phyloP scores from a whole-genome alignment of 371 early-diverging fungal genomes.

The Mortierella sp. region DNA sequence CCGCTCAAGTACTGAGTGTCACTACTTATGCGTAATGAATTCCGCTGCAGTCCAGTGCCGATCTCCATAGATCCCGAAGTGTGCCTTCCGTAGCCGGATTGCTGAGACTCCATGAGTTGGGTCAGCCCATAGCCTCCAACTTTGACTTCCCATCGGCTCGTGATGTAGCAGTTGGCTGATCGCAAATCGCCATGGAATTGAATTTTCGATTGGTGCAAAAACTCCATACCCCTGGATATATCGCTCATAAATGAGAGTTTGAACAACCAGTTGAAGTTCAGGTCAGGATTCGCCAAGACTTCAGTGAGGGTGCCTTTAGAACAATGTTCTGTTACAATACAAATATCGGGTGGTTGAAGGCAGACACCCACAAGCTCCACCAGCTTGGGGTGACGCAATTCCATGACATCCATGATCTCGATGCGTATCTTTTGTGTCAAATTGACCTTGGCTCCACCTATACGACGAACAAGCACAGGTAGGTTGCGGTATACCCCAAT shows the following conservation, averaged over 20 bases:
- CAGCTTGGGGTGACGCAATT: slow-evolving; percentile 59
- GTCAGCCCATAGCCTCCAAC: slow-evolving; percentile 63
- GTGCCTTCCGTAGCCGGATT: slow-evolving; percentile 16
- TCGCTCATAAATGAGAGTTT: slow-evolving; percentile 66
- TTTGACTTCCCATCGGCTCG: slow-evolving; percentile 69
- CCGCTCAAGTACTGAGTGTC: slow-evolving; percentile 28
- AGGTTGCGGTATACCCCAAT: slow-evolving; percentile 55
- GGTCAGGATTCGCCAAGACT: slow-evolving; percentile 61
- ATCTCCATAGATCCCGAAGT: slow-evolving; percentile 9
- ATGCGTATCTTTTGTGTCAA: slow-evolving; percentile 38
- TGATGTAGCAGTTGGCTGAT: slow-evolving; percentile 61
- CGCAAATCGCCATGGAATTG: slow-evolving; percentile 60
- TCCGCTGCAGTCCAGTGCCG: slow-evolving; percentile 13
- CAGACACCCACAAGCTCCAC: slow-evolving; percentile 62
- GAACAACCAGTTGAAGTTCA: slow-evolving; percentile 66
- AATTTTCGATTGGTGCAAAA: slow-evolving; percentile 65
- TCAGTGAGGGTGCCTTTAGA: slow-evolving; percentile 63
- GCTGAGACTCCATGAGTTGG: slow-evolving; percentile 47
- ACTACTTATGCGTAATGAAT: slow-evolving; percentile 29
- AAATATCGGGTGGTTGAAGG: slow-evolving; percentile 61
- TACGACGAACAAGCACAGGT: slow-evolving; percentile 54
- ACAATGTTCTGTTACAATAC: slow-evolving; percentile 59
- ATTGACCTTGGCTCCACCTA: slow-evolving; percentile 47
- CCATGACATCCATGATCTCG: slow-evolving; percentile 57
- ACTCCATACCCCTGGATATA: slow-evolving; percentile 60